phyloP scores from a whole-genome alignment of 768 basidiomycete species.

The Leccinum ochraceum region DNA sequence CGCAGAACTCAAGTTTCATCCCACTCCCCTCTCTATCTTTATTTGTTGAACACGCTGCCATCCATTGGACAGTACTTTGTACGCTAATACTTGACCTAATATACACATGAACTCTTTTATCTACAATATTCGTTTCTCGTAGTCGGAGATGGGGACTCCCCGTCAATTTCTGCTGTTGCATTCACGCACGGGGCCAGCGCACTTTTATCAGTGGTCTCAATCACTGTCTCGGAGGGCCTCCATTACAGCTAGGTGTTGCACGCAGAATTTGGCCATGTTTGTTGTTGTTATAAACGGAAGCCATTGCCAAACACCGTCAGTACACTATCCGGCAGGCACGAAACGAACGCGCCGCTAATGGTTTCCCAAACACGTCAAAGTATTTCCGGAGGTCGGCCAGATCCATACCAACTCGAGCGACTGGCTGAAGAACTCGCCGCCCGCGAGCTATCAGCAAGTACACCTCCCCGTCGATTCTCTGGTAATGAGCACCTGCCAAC shows the following conservation, averaged over 20 bases:
- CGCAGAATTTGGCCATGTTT: constrained; percentile 16
- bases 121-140: not conserved
- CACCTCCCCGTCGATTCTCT: constrained; percentile 10
- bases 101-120: not conserved
- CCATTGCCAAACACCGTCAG: constrained; percentile 23
- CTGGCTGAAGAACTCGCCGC: constrained; percentile 70
- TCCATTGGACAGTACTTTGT: not conserved
- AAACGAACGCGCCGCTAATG: constrained; percentile 14
- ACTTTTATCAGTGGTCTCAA: too few species aligned
- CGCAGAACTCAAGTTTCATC: not conserved
- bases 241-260: too few species aligned
- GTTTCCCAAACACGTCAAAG: constrained; percentile 17
- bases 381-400: constrained; percentile 27
- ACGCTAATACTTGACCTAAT: not conserved
- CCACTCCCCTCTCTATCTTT: not conserved
- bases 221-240: too few species aligned
- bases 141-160: too few species aligned
- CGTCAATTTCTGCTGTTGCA: too few species aligned
- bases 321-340: not conserved
- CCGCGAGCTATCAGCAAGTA: constrained; percentile 44
- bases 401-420: constrained; percentile 69
- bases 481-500: constrained; percentile 9
- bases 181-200: too few species aligned
- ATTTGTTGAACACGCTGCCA: not conserved
- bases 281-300: constrained; percentile 27